Base-by-base conservation (phyloP, 176 grass and related monocot species). In the Triticum aestivum region DNA sequence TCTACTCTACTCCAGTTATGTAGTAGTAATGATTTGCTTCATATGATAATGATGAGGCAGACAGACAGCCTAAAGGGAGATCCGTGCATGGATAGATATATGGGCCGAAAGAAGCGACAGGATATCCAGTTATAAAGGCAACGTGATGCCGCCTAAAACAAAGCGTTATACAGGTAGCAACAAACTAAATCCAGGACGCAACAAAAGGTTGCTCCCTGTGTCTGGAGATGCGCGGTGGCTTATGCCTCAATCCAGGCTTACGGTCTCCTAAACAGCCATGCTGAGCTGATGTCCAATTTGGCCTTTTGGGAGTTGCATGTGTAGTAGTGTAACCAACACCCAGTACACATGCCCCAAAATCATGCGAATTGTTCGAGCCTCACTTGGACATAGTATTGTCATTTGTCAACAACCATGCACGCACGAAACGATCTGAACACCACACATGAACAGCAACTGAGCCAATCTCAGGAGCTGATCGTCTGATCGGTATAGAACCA, bases 221-320 rank as follows among this genome's bases (percentile, higher is more conserved):
- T 41, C 52, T 35, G 75, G 37, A 37, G 21, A 78, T 15, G 24
- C 6, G 79, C 51, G 26, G 84, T 64, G 56, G 39, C 52, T 86
- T 73, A 33, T 73, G 84, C 75, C 84, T 58, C 29, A 81, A 86
- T 86, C 77, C 47, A 77, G 69, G 77, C 12, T 59, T 44, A 75
- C 54, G 77, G 67, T 82, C 69, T 58, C 45, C 70, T 62, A 58
- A 61, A 67, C 15, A 0, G 18, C 51, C 15, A 54, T 18, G 49
- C 51, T 18, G 51, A 2, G 51, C 2, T 17, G 13, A 17, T 27
- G n/a, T 17, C 71, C 23, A 47, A 47, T 41, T 15, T 74, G 77
- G 58, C 49, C 30, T 51, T 84, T 81, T 75, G 80, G 34, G 30
- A 73, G 67, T 44, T 49, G 15, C 73, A 9, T n/a, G 84, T 32